These are phyloP conservation scores for Beta corolliflora DNA, from an alignment of 179 eudicot genomes.

Conservation along the genomic window DNA sequence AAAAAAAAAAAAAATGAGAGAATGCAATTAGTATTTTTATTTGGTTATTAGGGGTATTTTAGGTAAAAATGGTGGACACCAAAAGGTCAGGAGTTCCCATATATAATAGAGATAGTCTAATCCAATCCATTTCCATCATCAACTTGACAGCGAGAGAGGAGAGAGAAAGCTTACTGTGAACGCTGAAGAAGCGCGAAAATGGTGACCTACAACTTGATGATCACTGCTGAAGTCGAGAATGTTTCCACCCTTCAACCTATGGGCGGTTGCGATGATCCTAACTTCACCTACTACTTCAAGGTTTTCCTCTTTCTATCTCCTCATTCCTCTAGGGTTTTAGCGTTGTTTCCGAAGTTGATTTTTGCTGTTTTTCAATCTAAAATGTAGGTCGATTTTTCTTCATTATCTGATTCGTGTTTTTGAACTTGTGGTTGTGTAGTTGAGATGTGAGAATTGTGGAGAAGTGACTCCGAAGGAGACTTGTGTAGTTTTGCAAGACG, in stretches of 20 bases:
- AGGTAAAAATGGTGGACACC: too few relatives aligned
- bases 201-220: constrained; percentile 71
- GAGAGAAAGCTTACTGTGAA: constrained; percentile 11
- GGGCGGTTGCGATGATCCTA: constrained; percentile 73
- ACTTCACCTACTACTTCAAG: constrained; percentile 81
- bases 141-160: background rate
- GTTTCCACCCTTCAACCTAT: constrained; percentile 70
- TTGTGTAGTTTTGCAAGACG: constrained; percentile 61
- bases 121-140: too few relatives aligned
- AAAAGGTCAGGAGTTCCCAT: too few relatives aligned
- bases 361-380: background rate
- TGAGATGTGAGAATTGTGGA: constrained; percentile 87
- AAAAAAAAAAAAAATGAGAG: too few relatives aligned
- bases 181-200: constrained; percentile 34
- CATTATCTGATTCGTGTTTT: background rate
- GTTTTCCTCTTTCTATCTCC: constrained; percentile 29
- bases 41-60: too few relatives aligned
- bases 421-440: constrained; percentile 39
- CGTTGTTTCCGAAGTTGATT: background rate
- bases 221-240: constrained; percentile 80
- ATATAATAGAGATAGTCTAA: too few relatives aligned
- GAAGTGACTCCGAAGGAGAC: constrained; percentile 82
- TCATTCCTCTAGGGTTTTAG: constrained; percentile 11
- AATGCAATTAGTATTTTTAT: too few relatives aligned
- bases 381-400: constrained; percentile 4